A percentile compares a stretch with the other conserved stretches of the same genome.
phyloP scores from a whole-genome alignment of 1,284 basidiomycete genomes.

The Athelia sp. region DNA sequence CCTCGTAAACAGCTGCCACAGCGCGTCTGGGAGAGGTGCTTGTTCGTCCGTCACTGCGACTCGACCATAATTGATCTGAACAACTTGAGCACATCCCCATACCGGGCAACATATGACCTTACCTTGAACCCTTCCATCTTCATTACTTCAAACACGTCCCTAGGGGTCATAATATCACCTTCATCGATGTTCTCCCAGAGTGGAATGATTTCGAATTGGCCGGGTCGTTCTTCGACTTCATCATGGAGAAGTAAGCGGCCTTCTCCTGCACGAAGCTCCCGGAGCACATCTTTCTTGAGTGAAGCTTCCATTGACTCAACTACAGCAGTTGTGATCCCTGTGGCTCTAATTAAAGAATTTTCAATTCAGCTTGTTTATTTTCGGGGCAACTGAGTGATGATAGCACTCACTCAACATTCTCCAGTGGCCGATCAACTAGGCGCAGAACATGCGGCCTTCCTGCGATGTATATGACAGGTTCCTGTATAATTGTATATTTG shows the following conservation, averaged over 20 bases:
- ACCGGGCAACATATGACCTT: conserved; percentile 8
- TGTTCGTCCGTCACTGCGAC: conserved; percentile 76
- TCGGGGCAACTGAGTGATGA: not conserved
- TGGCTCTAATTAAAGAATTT: conserved; percentile 54
- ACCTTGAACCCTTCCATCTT: conserved; percentile 75
- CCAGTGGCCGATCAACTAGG: conserved; percentile 83
- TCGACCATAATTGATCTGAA: conserved; percentile 23
- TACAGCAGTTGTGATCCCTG: conserved; percentile 87
- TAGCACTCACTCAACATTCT: conserved; percentile 82
- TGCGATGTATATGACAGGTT: conserved; percentile 91
- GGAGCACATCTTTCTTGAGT: conserved; percentile 87
- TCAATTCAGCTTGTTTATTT: not conserved
- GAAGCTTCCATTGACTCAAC: conserved; percentile 92
- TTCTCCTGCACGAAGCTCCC: conserved; percentile 68
- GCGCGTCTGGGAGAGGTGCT: conserved; percentile 84
- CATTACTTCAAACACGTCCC: conserved; percentile 78
- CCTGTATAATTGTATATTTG: conserved; percentile 38
- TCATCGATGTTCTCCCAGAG: conserved; percentile 86
- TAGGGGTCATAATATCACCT: conserved; percentile 89
- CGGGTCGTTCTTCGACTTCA: conserved; percentile 91
- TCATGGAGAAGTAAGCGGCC: conserved; percentile 93
- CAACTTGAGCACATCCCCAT: conserved; percentile 40
- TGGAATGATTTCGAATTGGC: conserved; percentile 84
- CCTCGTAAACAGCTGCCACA: conserved; percentile 74
- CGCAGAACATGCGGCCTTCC: conserved; percentile 92